Conservation (phyloP, 1,139 yeast species). For the Tardiomyces blankii region DNA sequence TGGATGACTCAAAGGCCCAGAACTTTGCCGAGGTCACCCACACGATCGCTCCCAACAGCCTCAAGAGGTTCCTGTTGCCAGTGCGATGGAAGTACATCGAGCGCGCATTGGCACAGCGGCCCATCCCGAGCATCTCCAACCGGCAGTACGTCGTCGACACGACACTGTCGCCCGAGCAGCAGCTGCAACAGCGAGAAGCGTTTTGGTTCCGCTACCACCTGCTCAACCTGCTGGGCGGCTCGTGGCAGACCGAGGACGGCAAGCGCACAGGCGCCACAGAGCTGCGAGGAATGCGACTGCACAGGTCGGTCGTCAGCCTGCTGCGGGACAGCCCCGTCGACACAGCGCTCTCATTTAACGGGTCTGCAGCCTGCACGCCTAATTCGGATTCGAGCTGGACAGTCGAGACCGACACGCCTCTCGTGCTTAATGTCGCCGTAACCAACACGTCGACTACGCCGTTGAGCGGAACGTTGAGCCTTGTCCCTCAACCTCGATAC, state of each 20-base stretch:
- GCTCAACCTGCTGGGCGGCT: constrained; percentile 46
- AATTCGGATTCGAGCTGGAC: background rate
- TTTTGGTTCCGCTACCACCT: constrained; percentile 77
- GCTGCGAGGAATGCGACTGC: constrained; percentile 52
- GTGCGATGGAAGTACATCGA: constrained; percentile 41
- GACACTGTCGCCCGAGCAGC: constrained; percentile 40
- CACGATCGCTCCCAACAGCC: constrained; percentile 36
- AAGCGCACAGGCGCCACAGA: constrained; percentile 47
- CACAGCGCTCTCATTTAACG: constrained; percentile 25
- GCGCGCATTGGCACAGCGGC: constrained; percentile 34
- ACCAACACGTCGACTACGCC: constrained; percentile 16
- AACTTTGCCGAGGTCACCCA: constrained; percentile 13
- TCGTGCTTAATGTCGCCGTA: constrained; percentile 14
- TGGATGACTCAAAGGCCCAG: constrained; percentile 10
- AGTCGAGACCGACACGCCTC: constrained; percentile 12
- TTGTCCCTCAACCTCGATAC: constrained; percentile 36
- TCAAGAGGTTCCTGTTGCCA: constrained; percentile 60
- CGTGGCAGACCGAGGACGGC: constrained; percentile 40
- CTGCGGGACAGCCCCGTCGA: constrained; percentile 40
- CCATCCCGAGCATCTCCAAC: constrained; percentile 66
- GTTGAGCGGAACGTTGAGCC: constrained; percentile 51
- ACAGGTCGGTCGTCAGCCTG: constrained; percentile 31
- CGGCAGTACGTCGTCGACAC: constrained; percentile 65
- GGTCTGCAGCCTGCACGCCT: constrained; percentile 4
- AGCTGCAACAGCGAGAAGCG: constrained; percentile 42